Percentiles rank a stretch among this genome's conserved stretches.
Evolutionary conservation across 805 yeast genomes (phyloP).

Genomic region (Kluyveromyces starmeri): DNA sequence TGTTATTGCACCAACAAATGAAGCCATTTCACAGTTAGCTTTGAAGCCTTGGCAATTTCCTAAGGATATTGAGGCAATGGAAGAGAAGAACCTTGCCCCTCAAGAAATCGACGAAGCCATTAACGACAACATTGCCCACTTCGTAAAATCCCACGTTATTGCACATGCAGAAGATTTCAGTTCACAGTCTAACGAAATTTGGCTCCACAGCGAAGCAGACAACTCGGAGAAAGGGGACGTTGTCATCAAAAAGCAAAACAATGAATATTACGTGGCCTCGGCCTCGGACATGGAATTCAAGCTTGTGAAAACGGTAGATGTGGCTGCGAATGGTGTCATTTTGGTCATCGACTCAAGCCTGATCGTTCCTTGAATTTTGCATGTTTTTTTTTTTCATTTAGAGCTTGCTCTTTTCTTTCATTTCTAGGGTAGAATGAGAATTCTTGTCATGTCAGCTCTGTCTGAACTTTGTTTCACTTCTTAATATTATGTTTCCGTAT

Average conservation of each 20-base stretch:
- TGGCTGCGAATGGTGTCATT: constrained; percentile 39
- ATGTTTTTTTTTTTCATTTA: too few relatives aligned
- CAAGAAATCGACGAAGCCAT: constrained; percentile 41
- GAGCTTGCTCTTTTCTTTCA: too few relatives aligned
- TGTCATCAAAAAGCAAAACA: constrained; percentile 30
- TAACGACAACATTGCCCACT: constrained; percentile 43
- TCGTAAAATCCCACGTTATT: constrained; percentile 57
- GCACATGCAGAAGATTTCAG: constrained; percentile 11
- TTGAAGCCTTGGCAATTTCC: constrained; percentile 85
- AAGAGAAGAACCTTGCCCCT: constrained; percentile 24
- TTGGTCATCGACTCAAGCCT: constrained; percentile 33
- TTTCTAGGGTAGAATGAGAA: too few relatives aligned
- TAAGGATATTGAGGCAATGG: constrained; percentile 28
- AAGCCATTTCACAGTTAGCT: constrained; percentile 42
- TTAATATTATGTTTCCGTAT: too few relatives aligned
- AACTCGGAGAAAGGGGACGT: constrained; percentile 31
- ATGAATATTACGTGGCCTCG: constrained; percentile 29
- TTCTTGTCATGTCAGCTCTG: too few relatives aligned
- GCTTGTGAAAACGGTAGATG: constrained; percentile 28
- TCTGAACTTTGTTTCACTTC: too few relatives aligned
- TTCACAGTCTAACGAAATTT: constrained; percentile 12
- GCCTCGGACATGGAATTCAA: constrained; percentile 29
- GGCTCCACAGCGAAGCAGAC: constrained; percentile 21
- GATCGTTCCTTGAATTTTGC: background rate
- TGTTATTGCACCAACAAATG: constrained; percentile 65